A percentile compares a stretch with the other conserved stretches of the same genome.
phyloP scores from a whole-genome alignment of 345 rosid genomes.

The Draba incana region DNA sequence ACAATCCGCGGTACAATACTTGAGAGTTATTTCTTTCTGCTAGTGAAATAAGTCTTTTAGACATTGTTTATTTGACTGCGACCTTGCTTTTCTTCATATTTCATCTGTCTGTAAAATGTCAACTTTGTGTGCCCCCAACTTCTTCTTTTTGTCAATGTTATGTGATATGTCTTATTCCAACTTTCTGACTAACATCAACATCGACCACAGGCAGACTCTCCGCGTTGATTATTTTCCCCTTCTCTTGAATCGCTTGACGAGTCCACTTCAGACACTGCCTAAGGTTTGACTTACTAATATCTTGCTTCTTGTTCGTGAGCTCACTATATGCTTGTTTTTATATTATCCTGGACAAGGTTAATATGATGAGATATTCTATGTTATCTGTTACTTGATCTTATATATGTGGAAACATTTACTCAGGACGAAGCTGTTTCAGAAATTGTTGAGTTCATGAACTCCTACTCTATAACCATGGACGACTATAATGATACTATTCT shows the following conservation, averaged over 20 bases:
- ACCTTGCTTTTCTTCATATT: constrained; percentile 20
- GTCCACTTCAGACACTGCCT: constrained; percentile 75
- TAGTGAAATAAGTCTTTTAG: background rate
- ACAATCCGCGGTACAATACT: no score
- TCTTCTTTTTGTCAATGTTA: background rate
- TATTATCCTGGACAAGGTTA: background rate
- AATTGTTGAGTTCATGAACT: constrained; percentile 88
- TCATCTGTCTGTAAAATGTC: constrained; percentile 20
- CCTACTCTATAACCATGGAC: constrained; percentile 87
- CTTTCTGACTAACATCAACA: constrained; percentile 24
- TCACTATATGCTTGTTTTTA: constrained; percentile 13
- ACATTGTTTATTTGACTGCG: background rate
- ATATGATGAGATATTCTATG: constrained; percentile 12
- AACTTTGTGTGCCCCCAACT: constrained; percentile 4
- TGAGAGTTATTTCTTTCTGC: no score
- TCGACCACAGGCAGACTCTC: constrained; percentile 64
- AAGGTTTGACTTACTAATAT: constrained; percentile 57
- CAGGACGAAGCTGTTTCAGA: constrained; percentile 93
- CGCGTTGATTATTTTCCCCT: constrained; percentile 77
- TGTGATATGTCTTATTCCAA: constrained; percentile 11
- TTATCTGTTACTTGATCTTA: constrained; percentile 20
- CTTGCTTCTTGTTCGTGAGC: background rate
- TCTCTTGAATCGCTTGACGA: constrained; percentile 70
- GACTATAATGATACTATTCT: constrained; percentile 73
- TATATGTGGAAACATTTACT: constrained; percentile 27